Base-by-base conservation (phyloP, 495 filamentous ascomycete genomes). In the Evansstolkia leycettana region DNA sequence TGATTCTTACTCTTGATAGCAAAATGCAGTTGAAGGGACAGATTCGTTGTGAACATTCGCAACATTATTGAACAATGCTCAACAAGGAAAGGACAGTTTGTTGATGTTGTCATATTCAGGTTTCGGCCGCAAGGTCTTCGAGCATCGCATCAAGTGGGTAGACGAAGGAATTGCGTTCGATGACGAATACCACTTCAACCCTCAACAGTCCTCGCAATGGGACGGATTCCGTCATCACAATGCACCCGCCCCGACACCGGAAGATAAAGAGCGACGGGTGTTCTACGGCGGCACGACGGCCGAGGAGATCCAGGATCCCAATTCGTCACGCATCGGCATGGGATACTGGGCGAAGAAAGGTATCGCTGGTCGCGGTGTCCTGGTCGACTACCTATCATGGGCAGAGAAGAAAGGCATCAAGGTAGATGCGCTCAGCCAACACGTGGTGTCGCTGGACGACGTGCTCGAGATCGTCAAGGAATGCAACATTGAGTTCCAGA, bases 181-280 rank as follows among this genome's bases (percentile, higher is more conserved):
- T 42, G 80, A 84, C 41, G 65, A 80, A 38, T 77, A 83, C 39
- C 66, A 70, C 17, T 67, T 86, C 53, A 87, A 87, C 52, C 84
- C 82, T 0, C 82, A 87, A 48, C 71, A 73, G 44, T 72, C 73
- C 17, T 80, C 76, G 2, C 82, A 89, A 54, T 86, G 82, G 82
- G 82, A 88, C 46, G 76, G 78, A 13, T 65, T 86, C n/a, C 62
- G 77, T 31, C 80, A 84, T 46, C 61, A 67, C 39, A 59, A 54
- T 16, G 49, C 46, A 2, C 62, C 62, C 6, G 53, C 47, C 0
- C 58, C 59, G 5, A 53, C 51, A 38, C 27, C 56, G 36, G 31
- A 61, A 51, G 45, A 59, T 46, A 15, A 48, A 40, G 34, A 59
- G 39, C 43, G 54, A 31, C 36, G 60, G 23, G 29, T 78, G 45